Evolutionary conservation across 2,329 filamentous ascomycete genomes (phyloP), one percentile per base, ranked within the genome.

Genomic region (Neonectria hederae): DNA sequence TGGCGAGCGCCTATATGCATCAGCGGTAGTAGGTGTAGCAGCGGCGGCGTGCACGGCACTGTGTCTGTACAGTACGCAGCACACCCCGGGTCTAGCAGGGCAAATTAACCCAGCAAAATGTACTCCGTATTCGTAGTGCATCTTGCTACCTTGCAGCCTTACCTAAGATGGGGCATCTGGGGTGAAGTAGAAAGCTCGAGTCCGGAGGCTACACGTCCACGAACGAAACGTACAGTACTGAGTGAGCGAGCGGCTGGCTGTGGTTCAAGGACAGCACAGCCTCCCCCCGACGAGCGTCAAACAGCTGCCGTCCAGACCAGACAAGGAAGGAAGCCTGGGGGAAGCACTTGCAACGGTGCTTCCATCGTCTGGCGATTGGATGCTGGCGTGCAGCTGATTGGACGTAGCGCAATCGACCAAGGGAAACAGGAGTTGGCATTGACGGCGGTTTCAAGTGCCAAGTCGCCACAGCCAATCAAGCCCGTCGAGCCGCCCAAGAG

Each of bases 381-480:
- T 40, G 45, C 32, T 45, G 30, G 43, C 21, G 9, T 19, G 48
- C 26, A 9, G n/a, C 9, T 51, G 48, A 51, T 51, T 51, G 48
- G 28, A 30, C 35, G 17, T 28, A 5, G 30, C 21, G 42, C 48
- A 53, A 45, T 55, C 55, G 59, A 45, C 26, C 17, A 10, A 26
- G n/a, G 30, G 30, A 14, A 7, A 28, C 60, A 51, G 42, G 43
- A 38, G 60, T 42, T 13, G 53, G 60, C 40, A 58, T 57, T 35
- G 45, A 49, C 49, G 54, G 60, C 60, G 60, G 60, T 63, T 63
- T 63, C 60, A 63, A 49, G 54, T 63, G 26, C 54, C 32, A 43
- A 43, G 22, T 19, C 42, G 32, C 32, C 43, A 13, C 30, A 51
- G 54, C 60, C 60, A 63, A 63, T 63, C 42, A 55, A 49, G 35